phyloP scores from a whole-genome alignment of 202 grass and related monocot species.

The Thinopyrum obtusiflorum region DNA sequence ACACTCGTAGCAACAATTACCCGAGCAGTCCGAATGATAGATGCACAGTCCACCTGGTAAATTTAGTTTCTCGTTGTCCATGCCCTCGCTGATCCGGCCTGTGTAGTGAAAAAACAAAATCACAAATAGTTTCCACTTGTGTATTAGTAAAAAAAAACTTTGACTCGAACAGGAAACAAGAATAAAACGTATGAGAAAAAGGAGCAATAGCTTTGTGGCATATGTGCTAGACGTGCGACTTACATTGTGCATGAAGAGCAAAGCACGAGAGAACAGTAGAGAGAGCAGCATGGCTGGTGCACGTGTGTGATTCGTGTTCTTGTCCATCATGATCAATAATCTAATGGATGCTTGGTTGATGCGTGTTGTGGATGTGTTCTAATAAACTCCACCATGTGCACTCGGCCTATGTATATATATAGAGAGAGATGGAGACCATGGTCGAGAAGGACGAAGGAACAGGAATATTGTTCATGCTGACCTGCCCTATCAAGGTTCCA shows the following conservation, averaged over 20 bases:
- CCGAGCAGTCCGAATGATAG: too few relatives aligned
- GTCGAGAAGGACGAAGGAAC: too few relatives aligned
- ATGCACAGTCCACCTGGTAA: background rate
- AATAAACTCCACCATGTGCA: background rate
- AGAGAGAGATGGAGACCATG: background rate
- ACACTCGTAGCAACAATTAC: too few relatives aligned
- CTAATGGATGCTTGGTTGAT: background rate
- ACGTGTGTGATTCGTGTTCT: background rate
- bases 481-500: background rate
- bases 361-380: background rate
- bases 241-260: background rate
- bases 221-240: background rate
- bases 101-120: background rate
- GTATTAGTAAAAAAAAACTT: background rate
- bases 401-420: background rate
- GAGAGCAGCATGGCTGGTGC: background rate
- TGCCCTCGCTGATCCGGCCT: background rate
- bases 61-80: background rate
- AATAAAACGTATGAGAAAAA: background rate
- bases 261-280: too few relatives aligned
- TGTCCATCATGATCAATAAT: background rate
- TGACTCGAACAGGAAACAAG: background rate
- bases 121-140: background rate
- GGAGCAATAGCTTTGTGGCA: too few relatives aligned
- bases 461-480: too few relatives aligned